A percentile compares a stretch with the other conserved stretches of the same genome.
These are phyloP conservation scores for Trichomonascaceae sp. DNA, from an alignment of 1,139 yeast genomes.

Conservation along the genomic window DNA sequence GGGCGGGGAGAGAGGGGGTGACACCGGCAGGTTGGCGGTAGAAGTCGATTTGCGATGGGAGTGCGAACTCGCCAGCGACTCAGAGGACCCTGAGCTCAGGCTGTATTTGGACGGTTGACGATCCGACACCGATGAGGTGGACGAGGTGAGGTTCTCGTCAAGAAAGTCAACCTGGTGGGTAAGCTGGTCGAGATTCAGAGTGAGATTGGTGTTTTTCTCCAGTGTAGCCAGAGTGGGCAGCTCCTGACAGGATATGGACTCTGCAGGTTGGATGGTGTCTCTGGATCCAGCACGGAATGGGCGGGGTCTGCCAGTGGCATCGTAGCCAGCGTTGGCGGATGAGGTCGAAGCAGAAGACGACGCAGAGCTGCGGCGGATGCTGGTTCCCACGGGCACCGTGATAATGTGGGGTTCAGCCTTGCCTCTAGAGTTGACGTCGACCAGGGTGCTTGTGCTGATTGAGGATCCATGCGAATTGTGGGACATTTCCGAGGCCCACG, in stretches of 20 bases:
- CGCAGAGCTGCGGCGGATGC: not conserved
- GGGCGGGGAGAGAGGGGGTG: slow-evolving; percentile 8
- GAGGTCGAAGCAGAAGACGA: too few species aligned
- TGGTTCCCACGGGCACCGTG: not conserved
- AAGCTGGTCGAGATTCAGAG: not conserved
- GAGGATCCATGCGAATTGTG: not conserved
- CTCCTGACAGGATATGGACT: too few species aligned
- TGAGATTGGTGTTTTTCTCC: not conserved
- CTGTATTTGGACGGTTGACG: not conserved
- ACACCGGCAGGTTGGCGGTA: not conserved
- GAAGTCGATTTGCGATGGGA: not conserved
- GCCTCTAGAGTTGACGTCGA: not conserved
- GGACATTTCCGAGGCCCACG: not conserved
- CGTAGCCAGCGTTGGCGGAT: too few species aligned
- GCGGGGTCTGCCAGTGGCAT: too few species aligned
- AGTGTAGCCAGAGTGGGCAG: too few species aligned
- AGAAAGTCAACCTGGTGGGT: not conserved
- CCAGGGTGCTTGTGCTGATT: not conserved
- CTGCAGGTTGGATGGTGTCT: too few species aligned
- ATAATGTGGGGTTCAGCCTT: not conserved
- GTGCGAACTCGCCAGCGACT: not conserved
- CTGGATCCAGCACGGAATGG: too few species aligned
- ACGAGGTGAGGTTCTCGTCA: not conserved
- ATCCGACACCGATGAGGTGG: not conserved
- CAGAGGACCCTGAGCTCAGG: not conserved